Evolutionary conservation across 1,284 basidiomycete species (phyloP).

Genomic region (Rhodotorula sp.): DNA sequence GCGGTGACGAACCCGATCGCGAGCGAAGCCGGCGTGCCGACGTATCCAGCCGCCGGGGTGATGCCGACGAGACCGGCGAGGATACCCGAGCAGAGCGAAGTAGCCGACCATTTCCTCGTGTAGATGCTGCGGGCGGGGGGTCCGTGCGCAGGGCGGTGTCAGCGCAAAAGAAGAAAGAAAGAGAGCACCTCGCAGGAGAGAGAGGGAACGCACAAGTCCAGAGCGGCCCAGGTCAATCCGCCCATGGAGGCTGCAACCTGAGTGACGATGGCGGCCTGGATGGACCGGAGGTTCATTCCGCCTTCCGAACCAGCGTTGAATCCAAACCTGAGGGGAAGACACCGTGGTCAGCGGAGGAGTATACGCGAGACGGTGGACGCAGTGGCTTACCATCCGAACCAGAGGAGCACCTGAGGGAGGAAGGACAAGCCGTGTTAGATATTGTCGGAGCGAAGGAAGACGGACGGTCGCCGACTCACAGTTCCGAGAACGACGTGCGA

Average conservation of each 20-base stretch:
- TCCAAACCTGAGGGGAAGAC: slow-evolving; percentile 58
- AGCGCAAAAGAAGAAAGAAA: no score
- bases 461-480: no score
- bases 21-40: slow-evolving; percentile 79
- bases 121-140: slow-evolving; percentile 53
- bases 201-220: slow-evolving; percentile 61
- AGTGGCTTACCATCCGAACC: slow-evolving; percentile 77
- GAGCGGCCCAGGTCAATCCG: slow-evolving; percentile 82
- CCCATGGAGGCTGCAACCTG: slow-evolving; percentile 76
- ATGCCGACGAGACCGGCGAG: slow-evolving; percentile 62
- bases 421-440: no score
- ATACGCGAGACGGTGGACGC: background rate
- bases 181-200: background rate
- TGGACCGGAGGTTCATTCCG: slow-evolving; percentile 83
- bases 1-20: slow-evolving; percentile 83
- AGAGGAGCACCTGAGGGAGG: slow-evolving; percentile 62
- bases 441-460: no score
- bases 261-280: slow-evolving; percentile 83
- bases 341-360: background rate
- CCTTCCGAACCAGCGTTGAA: slow-evolving; percentile 72
- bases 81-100: slow-evolving; percentile 95
- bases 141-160: no score
- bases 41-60: slow-evolving; percentile 69
- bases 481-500: slow-evolving; percentile 85
- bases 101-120: slow-evolving; percentile 83